Evolutionary conservation across 2,329 filamentous ascomycete genomes (phyloP), one percentile per base, ranked within the genome.

Genomic region (Trichoderma lentiforme): DNA sequence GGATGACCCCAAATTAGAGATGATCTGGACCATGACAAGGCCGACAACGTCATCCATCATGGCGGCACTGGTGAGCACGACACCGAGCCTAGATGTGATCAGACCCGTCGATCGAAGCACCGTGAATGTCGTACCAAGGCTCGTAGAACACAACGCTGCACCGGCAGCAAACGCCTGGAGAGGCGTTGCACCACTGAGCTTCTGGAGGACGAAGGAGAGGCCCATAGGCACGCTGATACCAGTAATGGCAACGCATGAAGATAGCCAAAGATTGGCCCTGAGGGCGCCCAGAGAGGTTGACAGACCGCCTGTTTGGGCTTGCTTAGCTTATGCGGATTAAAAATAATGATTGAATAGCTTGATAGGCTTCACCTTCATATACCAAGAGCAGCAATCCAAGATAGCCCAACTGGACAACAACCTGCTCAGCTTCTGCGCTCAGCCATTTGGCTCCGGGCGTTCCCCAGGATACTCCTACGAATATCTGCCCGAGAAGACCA

Each of bases 11-110:
- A 95, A 82, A 61, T 90, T 90, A 0, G 91, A 88, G 26, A 96
- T 91, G 60, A 95, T 86, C 74, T 93, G 89, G 0, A 94, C 91
- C 88, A 95, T 92, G 8, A 95, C 88, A 11, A 95, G 82, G 0
- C 92, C 92, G 1, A 93, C 87, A 0, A 95, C 90, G 80, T 96
- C 93, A 77, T 96, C 93, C 82, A 96, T 88, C 88, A 96, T 93
- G 0, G 93, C 93, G 1, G 92, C 92, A 72, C 88, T 90, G 3
- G 88, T 88, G 0, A 94, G 84, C 0, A 96, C 87, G 81, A 89
- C 71, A 82, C 93, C 86, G 6, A 87, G 77, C 8, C 85, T 81
- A 2, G 84, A 84, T 1, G 79, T 74, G 1, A 78, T 78, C 4
- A 86, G 80, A 0, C 84, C 84, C 26, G 83, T 85, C 0, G 82